Base-by-base conservation (phyloP, 2,329 filamentous ascomycete genomes). In the Cyphellophora attinorum region DNA sequence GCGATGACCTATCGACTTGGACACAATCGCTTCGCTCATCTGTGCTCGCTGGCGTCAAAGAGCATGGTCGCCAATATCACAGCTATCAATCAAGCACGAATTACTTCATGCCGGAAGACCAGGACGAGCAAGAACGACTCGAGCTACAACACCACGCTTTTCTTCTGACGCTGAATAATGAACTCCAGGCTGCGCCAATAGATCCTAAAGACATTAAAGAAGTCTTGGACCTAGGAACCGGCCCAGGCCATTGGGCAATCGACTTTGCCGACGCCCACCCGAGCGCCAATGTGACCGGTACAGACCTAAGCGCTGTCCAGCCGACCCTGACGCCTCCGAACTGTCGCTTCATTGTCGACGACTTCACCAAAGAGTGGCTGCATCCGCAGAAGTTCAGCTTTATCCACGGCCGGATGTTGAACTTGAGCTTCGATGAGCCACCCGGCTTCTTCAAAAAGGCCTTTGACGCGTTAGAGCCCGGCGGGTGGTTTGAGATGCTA, bases 401-500 rank as follows among this genome's bases (percentile, higher is more conserved):
- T 5, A 48, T 53, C 12, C 51, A 53, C 30, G 40, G 47, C 35
- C 50, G 50, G 3, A 40, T 42, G 5, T 42, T 52, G 35, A 38
- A 39, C 18, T 35, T 39, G 53, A 64, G 39, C 61, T 54, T 41
- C 5, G 54, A 61, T 15, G 57, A 62, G 28, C 56, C 55, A 34
- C 49, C 51, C 31, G 40, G 59, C 42, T 25, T 56, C 29, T 51
- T 57, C 37, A 54, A 28, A n/a, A 8, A 37, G 23, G 33, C 33
- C 10, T 19, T 40, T 3, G 13, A 15, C 3, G 23, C 19, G 6
- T 31, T 53, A 6, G 45, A 50, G 27, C 52, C 52, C 2, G 51
- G 59, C 11, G 58, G 57, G 17, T 61, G 56, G 47, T 51, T 62
- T 5, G 60, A 63, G 44, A 49, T 57, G n/a, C 56, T 57, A 27